Conservation (phyloP, 768 basidiomycete genomes). For the Podaxis mareebaensis region DNA sequence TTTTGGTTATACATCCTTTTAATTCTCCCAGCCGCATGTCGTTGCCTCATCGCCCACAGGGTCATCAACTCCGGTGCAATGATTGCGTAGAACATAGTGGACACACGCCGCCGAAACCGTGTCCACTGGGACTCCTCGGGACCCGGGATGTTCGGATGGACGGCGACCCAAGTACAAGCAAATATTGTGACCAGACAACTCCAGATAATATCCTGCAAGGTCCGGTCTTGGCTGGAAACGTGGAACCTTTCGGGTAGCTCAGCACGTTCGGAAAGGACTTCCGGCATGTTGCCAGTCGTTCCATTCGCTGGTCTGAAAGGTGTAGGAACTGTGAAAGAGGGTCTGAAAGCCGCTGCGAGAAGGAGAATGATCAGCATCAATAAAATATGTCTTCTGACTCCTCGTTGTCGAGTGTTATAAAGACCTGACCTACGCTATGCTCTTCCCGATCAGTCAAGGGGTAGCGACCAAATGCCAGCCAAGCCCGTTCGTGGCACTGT, state of each 20-base stretch:
- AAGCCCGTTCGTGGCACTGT: too few species aligned
- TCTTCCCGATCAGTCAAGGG: too few species aligned
- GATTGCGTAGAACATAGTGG: conserved; percentile 15
- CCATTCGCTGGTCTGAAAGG: too few species aligned
- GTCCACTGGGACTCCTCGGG: conserved; percentile 8
- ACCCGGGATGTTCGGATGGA: conserved; percentile 22
- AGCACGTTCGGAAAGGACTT: not conserved
- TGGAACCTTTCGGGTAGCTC: not conserved
- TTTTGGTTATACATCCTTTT: conserved; percentile 1
- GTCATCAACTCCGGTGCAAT: conserved; percentile 15
- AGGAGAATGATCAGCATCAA: not conserved
- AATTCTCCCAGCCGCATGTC: conserved; percentile 1
- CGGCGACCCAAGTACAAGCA: conserved; percentile 24
- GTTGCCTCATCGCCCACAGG: conserved; percentile 14
- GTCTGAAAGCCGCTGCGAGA: not conserved
- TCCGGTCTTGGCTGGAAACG: not conserved
- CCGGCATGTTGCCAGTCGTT: not conserved
- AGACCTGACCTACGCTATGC: too few species aligned
- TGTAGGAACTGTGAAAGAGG: not conserved
- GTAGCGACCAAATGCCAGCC: too few species aligned
- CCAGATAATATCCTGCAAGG: conserved; percentile 21
- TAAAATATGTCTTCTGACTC: too few species aligned
- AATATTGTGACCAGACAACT: conserved; percentile 23
- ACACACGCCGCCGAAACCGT: not conserved
- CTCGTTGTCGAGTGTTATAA: too few species aligned